Percentiles rank a stretch among this genome's conserved stretches.
Evolutionary conservation across 2,329 filamentous ascomycete genomes (phyloP).

Genomic region (Alternaria tenuissima): DNA sequence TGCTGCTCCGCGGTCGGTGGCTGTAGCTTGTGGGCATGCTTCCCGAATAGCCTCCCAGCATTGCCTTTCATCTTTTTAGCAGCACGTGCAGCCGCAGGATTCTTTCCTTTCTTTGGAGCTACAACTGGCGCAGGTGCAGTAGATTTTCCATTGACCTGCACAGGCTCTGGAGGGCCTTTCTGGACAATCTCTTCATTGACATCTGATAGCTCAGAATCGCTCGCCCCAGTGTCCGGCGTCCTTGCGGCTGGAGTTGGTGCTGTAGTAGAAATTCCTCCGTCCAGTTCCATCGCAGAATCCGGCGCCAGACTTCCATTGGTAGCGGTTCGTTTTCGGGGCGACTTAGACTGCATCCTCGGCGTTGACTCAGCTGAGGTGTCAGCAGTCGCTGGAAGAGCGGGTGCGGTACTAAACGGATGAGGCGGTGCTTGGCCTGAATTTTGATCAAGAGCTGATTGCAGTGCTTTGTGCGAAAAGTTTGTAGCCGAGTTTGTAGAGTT

Average conservation of each 20-base stretch:
- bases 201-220: conserved; percentile 49
- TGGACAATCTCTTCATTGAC: conserved; percentile 51
- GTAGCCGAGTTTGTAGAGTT: conserved; percentile 12
- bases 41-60: conserved; percentile 41
- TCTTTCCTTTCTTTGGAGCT: conserved; percentile 40
- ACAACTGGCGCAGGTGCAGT: conserved; percentile 24
- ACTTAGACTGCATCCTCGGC: conserved; percentile 41
- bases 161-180: conserved; percentile 43
- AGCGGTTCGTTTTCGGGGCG: conserved; percentile 40
- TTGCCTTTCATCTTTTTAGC: conserved; percentile 44
- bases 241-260: conserved; percentile 38
- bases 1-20: conserved; percentile 37
- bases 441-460: conserved; percentile 25
- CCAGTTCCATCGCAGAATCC: conserved; percentile 29
- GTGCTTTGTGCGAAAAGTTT: conserved; percentile 32
- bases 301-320: conserved; percentile 31
- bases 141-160: conserved; percentile 35
- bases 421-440: conserved; percentile 22
- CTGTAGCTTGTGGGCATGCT: conserved; percentile 41
- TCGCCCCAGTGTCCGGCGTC: conserved; percentile 39
- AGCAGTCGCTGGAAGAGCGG: conserved; percentile 32
- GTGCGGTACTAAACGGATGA: conserved; percentile 42
- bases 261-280: conserved; percentile 36
- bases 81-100: conserved; percentile 33
- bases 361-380: conserved; percentile 36